These are phyloP conservation scores for Camellia oleifera DNA, from an alignment of 179 eudicot genomes.

Conservation along the genomic window DNA sequence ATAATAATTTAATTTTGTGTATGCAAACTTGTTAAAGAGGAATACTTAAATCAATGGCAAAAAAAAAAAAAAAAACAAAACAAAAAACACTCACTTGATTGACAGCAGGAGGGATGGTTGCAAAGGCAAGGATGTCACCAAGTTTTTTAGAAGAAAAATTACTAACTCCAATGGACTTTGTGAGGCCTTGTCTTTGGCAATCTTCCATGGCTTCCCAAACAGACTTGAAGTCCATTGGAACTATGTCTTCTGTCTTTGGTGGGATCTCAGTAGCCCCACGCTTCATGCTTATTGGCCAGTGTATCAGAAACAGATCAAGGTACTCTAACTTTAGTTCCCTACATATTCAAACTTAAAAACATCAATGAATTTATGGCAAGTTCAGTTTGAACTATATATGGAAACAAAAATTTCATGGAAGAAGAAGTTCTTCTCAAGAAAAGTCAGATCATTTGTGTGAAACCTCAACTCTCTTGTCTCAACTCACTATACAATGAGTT, in stretches of 20 bases:
- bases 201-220: slow-evolving; percentile 47
- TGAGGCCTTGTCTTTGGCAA: slow-evolving; percentile 34
- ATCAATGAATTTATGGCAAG: neutral
- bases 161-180: slow-evolving; percentile 42
- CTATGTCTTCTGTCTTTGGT: slow-evolving; percentile 22
- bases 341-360: neutral
- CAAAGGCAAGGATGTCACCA: slow-evolving; percentile 23
- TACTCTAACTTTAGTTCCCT: slow-evolving; percentile 21
- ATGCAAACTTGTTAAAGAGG: no score
- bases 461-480: no score
- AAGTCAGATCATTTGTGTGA: no score
- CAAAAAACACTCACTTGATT: slow-evolving; percentile 27
- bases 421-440: no score
- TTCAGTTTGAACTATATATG: neutral
- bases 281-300: slow-evolving; percentile 34
- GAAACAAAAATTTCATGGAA: neutral
- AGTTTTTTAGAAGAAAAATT: slow-evolving; percentile 40
- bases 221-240: slow-evolving; percentile 25
- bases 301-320: slow-evolving; percentile 38
- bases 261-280: neutral
- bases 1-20: no score
- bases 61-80: no score
- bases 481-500: no score
- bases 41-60: no score
- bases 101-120: slow-evolving; percentile 39